phyloP scores from a whole-genome alignment of 73 alveolate genomes.

The Tetrahymena thermophila region DNA sequence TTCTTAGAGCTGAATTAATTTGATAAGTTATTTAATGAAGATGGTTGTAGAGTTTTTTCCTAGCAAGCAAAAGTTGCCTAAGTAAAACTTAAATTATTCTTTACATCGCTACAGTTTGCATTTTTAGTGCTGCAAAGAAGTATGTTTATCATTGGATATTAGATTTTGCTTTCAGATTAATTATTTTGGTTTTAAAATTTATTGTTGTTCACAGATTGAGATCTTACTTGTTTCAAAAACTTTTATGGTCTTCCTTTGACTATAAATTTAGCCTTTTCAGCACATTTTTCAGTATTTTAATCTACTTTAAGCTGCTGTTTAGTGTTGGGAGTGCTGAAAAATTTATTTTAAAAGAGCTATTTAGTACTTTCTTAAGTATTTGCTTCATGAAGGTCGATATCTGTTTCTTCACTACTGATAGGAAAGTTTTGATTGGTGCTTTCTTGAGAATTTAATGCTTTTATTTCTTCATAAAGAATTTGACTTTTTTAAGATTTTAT shows the following conservation, averaged over 20 bases:
- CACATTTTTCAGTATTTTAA: neutral
- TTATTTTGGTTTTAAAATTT: neutral
- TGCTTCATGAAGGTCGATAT: neutral
- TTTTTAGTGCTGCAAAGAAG: neutral
- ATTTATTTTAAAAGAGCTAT: neutral
- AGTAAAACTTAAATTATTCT: neutral
- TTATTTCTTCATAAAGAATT: neutral
- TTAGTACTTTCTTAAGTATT: neutral
- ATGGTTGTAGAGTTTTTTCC: neutral
- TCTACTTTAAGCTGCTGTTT: neutral
- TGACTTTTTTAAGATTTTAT: neutral
- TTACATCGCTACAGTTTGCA: neutral
- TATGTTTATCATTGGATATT: neutral
- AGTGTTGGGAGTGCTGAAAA: neutral
- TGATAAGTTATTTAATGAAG: neutral
- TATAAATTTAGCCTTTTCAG: neutral
- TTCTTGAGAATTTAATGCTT: neutral
- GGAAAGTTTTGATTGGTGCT: neutral
- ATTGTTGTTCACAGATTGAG: neutral
- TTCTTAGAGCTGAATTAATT: neutral
- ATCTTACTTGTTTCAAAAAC: neutral
- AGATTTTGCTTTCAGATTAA: neutral
- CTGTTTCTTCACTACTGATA: neutral
- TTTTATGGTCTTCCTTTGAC: neutral
- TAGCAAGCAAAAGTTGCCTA: neutral